These are phyloP conservation scores for Pseudonitzschia delicatissima DNA, from an alignment of 108 stramenopile species.

Conservation along the genomic window DNA sequence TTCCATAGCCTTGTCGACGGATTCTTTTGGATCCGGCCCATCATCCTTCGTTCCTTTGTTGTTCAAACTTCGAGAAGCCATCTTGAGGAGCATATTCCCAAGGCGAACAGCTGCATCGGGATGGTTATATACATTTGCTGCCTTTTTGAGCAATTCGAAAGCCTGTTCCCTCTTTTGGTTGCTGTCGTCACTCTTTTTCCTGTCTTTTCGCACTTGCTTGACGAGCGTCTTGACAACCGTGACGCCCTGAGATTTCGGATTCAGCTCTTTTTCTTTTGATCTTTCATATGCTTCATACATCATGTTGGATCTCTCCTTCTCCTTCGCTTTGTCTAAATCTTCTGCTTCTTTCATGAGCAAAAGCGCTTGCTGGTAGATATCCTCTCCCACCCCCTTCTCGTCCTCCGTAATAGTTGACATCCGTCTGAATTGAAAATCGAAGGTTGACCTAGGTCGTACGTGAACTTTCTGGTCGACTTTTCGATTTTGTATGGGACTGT, in stretches of 20 bases:
- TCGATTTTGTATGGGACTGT: not conserved
- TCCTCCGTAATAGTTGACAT: not conserved
- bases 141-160: constrained; percentile 43
- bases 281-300: constrained; percentile 56
- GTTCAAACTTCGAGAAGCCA: constrained; percentile 10
- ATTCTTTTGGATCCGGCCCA: not conserved
- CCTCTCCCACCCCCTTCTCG: not conserved
- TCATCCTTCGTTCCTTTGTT: not conserved
- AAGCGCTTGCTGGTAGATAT: constrained; percentile 40
- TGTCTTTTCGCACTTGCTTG: constrained; percentile 48
- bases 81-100: constrained; percentile 55
- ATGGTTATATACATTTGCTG: constrained; percentile 59
- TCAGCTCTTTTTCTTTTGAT: constrained; percentile 22
- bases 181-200: not conserved
- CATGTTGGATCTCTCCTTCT: constrained; percentile 34
- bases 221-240: constrained; percentile 65
- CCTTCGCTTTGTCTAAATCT: constrained; percentile 23
- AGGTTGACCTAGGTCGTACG: not conserved
- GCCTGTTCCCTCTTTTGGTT: constrained; percentile 14
- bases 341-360: constrained; percentile 40
- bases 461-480: not conserved
- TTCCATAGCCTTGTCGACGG: constrained; percentile 27
- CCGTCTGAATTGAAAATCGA: not conserved
- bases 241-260: constrained; percentile 49
- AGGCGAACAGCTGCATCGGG: constrained; percentile 55